These are phyloP conservation scores for Auxenochlorella pyrenoidosa DNA, from an alignment of 139 green algal genomes.

Conservation along the genomic window DNA sequence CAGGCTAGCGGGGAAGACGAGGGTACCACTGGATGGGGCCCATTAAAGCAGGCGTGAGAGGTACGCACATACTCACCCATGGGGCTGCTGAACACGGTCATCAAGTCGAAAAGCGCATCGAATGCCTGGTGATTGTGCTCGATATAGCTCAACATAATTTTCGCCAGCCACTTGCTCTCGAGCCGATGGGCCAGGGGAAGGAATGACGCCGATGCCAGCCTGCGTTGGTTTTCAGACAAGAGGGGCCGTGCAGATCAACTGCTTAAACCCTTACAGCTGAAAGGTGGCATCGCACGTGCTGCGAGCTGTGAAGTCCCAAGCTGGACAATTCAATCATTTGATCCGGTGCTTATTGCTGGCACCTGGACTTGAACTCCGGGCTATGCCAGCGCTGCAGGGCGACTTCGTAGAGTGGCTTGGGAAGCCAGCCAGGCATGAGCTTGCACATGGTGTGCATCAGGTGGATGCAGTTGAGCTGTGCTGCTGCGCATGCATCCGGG, in stretches of 20 bases:
- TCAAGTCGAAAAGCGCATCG: constrained; percentile 86
- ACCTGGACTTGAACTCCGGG: constrained; percentile 48
- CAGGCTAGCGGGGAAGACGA: too few species aligned
- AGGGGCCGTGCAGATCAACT: neutral
- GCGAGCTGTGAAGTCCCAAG: too few species aligned
- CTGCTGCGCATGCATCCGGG: neutral
- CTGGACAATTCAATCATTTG: too few species aligned
- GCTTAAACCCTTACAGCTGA: too few species aligned
- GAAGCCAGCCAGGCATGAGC: constrained; percentile 81
- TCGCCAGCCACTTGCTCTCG: constrained; percentile 87
- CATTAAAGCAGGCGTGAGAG: too few species aligned
- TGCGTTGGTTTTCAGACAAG: neutral
- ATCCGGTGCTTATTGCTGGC: too few species aligned
- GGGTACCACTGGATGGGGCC: too few species aligned
- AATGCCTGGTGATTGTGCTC: constrained; percentile 65
- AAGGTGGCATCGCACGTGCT: too few species aligned
- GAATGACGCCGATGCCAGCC: constrained; percentile 50
- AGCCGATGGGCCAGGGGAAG: constrained; percentile 60
- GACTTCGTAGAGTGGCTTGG: constrained; percentile 58
- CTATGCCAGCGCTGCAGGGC: constrained; percentile 68
- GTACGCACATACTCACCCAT: constrained; percentile 3
- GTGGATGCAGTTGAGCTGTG: constrained; percentile 77
- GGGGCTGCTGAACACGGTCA: constrained; percentile 69
- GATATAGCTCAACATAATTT: constrained; percentile 85
- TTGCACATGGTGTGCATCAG: constrained; percentile 83